Conservation (phyloP, 2,329 filamentous ascomycete species). For the Colletotrichum zoysiae region DNA sequence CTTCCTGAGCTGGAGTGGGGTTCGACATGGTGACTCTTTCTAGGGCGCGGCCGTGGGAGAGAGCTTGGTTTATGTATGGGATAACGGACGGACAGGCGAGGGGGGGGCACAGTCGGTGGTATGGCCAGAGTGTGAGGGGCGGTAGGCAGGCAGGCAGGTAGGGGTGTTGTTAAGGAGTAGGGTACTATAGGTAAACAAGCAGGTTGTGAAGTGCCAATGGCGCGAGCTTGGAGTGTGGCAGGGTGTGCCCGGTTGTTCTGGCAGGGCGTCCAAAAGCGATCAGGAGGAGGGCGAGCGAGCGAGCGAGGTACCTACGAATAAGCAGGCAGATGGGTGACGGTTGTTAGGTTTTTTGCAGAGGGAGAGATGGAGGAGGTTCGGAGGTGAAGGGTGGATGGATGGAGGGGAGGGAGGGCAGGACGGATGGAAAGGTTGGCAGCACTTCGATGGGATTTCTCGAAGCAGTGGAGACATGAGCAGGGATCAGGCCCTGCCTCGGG, state of each 20-base stretch:
- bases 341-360: constrained; percentile 14
- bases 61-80: constrained; percentile 54
- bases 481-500: constrained; percentile 28
- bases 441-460: constrained; percentile 43
- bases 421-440: constrained; percentile 18
- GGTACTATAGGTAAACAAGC: constrained; percentile 16
- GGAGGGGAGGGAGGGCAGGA: neutral
- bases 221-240: constrained; percentile 34
- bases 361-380: constrained; percentile 6
- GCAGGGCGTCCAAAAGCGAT: constrained; percentile 28
- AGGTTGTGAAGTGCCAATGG: constrained; percentile 31
- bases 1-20: constrained; percentile 72
- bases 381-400: neutral
- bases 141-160: neutral
- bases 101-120: constrained; percentile 16
- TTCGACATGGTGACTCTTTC: constrained; percentile 61
- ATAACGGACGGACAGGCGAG: constrained; percentile 14
- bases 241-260: constrained; percentile 40
- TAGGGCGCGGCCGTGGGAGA: constrained; percentile 43
- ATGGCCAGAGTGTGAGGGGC: constrained; percentile 28
- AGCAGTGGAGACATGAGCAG: constrained; percentile 41
- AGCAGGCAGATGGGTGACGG: constrained; percentile 9
- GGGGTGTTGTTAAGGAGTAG: constrained; percentile 32
- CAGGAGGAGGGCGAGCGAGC: constrained; percentile 8
- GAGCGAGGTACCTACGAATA: constrained; percentile 3